These are phyloP conservation scores for Metarhizium humberi DNA, from an alignment of 2,329 filamentous ascomycete species.

Conservation along the genomic window DNA sequence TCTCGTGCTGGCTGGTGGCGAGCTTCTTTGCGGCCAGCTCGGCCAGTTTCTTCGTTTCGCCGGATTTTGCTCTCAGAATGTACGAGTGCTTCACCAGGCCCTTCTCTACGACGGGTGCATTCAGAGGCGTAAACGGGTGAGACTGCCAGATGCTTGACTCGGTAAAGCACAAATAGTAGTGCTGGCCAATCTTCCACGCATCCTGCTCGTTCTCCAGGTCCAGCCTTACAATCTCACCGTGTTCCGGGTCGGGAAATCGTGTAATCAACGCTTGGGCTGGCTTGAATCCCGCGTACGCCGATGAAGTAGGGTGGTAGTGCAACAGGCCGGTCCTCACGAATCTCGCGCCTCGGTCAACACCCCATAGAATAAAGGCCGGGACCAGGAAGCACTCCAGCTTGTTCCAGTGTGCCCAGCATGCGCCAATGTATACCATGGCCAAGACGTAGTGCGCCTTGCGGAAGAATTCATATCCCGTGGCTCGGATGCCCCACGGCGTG, in stretches of 20 bases:
- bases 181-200: slow-evolving; percentile 57
- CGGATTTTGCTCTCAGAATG: slow-evolving; percentile 46
- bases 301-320: slow-evolving; percentile 43
- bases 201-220: slow-evolving; percentile 54
- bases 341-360: slow-evolving; percentile 52
- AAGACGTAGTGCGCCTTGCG: slow-evolving; percentile 65
- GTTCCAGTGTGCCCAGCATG: slow-evolving; percentile 67
- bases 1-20: slow-evolving; percentile 11
- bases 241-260: slow-evolving; percentile 43
- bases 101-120: slow-evolving; percentile 33
- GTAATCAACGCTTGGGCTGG: slow-evolving; percentile 35
- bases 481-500: slow-evolving; percentile 44
- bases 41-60: slow-evolving; percentile 50
- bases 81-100: slow-evolving; percentile 42
- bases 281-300: slow-evolving; percentile 41
- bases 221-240: slow-evolving; percentile 54
- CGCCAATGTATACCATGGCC: slow-evolving; percentile 65
- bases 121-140: slow-evolving; percentile 60
- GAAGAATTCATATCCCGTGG: slow-evolving; percentile 71
- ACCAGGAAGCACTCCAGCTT: slow-evolving; percentile 60
- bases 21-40: slow-evolving; percentile 30
- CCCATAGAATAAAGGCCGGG: slow-evolving; percentile 55
- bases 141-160: slow-evolving; percentile 61
- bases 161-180: slow-evolving; percentile 62
- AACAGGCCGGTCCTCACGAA: slow-evolving; percentile 48